phyloP scores from a whole-genome alignment of 2,329 filamentous ascomycete genomes.

The Clonostachys rosea region DNA sequence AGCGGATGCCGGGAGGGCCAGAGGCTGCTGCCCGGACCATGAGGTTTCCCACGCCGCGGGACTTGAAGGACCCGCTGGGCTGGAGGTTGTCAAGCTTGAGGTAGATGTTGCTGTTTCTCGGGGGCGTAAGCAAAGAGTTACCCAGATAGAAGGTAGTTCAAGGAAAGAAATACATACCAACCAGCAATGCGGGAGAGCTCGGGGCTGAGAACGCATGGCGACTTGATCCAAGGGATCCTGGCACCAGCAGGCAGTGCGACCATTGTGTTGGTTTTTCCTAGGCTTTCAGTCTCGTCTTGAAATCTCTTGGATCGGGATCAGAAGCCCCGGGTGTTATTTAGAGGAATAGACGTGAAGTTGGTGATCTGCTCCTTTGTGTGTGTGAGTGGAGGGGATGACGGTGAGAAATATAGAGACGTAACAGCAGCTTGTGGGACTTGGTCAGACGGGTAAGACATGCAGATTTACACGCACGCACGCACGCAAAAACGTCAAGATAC shows the following conservation, averaged over 20 bases:
- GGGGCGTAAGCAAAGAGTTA: background rate
- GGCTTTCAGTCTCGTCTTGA: too few species aligned
- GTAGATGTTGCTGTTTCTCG: constrained; percentile 60
- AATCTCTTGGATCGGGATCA: too few species aligned
- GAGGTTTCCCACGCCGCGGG: constrained; percentile 69
- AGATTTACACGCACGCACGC: too few species aligned
- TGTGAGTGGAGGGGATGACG: too few species aligned
- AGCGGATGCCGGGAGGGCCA: constrained; percentile 44
- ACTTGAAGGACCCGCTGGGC: constrained; percentile 84
- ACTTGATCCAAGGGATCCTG: constrained; percentile 62
- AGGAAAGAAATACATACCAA: constrained; percentile 47
- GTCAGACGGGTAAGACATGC: too few species aligned
- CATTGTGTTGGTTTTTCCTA: constrained; percentile 17
- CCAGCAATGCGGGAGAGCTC: constrained; percentile 65
- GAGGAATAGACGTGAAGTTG: too few species aligned
- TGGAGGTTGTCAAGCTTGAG: constrained; percentile 85
- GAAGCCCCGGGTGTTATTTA: too few species aligned
- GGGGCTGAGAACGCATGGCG: constrained; percentile 64
- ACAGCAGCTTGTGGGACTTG: too few species aligned
- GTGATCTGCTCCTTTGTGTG: too few species aligned
- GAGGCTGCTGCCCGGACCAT: constrained; percentile 40
- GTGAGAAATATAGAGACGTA: too few species aligned
- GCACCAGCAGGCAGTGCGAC: constrained; percentile 30
- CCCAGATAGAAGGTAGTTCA: background rate
- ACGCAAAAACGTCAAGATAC: too few species aligned